Conservation (phyloP, 192 early-diverging fungal genomes). For the Coemansia sp. region DNA sequence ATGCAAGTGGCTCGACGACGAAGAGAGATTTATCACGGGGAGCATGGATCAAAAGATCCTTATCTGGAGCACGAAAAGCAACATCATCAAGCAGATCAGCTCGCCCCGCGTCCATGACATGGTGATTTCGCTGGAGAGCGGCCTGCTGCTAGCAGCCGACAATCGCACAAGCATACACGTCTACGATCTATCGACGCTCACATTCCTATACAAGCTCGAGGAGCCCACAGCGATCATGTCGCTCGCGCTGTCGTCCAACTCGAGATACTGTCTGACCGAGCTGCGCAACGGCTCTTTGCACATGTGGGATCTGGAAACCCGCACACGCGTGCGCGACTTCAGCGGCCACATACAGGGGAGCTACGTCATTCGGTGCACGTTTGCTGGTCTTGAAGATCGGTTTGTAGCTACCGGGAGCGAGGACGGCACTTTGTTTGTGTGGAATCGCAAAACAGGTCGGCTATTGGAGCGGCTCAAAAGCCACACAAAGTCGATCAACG, state of each 20-base stretch:
- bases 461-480: constrained; percentile 34
- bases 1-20: constrained; percentile 87
- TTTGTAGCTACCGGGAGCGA: constrained; percentile 94
- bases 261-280: constrained; percentile 53
- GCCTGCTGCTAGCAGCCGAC: constrained; percentile 46
- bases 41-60: constrained; percentile 68
- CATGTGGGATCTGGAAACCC: constrained; percentile 79
- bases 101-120: constrained; percentile 53
- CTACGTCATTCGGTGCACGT: constrained; percentile 88
- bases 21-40: constrained; percentile 79
- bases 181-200: constrained; percentile 49
- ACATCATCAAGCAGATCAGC: constrained; percentile 37
- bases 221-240: constrained; percentile 60
- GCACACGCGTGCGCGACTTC: constrained; percentile 70
- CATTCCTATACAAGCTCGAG: constrained; percentile 43
- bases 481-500: constrained; percentile 43
- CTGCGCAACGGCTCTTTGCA: constrained; percentile 69
- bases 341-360: constrained; percentile 70
- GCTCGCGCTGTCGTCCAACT: constrained; percentile 62
- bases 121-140: constrained; percentile 30
- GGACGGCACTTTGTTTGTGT: constrained; percentile 52
- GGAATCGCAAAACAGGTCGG: constrained; percentile 43
- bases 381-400: constrained; percentile 79
- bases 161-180: constrained; percentile 41
- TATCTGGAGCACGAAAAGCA: constrained; percentile 46